phyloP scores from a whole-genome alignment of 768 basidiomycete genomes.

The Rhizopogon vulgaris region DNA sequence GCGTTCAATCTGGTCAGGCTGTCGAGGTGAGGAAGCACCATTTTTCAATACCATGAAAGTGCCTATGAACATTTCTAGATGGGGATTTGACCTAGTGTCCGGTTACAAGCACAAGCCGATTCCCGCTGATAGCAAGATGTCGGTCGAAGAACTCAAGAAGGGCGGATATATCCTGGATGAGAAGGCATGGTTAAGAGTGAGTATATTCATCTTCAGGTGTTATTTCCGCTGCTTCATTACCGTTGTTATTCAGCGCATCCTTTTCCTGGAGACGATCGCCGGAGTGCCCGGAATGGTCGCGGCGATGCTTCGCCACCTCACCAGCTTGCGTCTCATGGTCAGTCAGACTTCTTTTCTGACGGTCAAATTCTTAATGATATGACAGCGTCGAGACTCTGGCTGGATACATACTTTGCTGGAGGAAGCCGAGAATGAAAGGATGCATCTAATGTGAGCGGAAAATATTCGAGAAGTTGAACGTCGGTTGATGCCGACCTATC shows the following conservation, averaged over 20 bases:
- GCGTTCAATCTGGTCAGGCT: slow-evolving; percentile 59
- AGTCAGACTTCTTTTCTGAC: slow-evolving; percentile 14
- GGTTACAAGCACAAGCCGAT: slow-evolving; percentile 75
- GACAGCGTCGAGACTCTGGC: slow-evolving; percentile 46
- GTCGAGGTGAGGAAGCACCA: slow-evolving; percentile 31
- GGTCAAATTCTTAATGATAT: slow-evolving; percentile 1
- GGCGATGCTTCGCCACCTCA: slow-evolving; percentile 80
- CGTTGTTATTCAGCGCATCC: slow-evolving; percentile 34
- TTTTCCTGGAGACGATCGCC: slow-evolving; percentile 84
- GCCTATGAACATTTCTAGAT: slow-evolving; percentile 28
- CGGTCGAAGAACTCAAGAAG: slow-evolving; percentile 66
- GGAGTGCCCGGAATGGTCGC: slow-evolving; percentile 98
- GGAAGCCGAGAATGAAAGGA: slow-evolving; percentile 96
- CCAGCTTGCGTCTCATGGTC: slow-evolving; percentile 85
- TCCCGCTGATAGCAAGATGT: slow-evolving; percentile 56
- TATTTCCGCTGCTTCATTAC: slow-evolving; percentile 22
- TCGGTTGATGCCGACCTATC: slow-evolving; percentile 11
- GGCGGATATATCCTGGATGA: slow-evolving; percentile 71
- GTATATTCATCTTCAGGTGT: slow-evolving; percentile 16
- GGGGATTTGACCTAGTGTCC: slow-evolving; percentile 77
- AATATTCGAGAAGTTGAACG: slow-evolving; percentile 1
- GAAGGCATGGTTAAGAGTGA: slow-evolving; percentile 68
- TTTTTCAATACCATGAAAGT: slow-evolving; percentile 3
- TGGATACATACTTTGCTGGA: slow-evolving; percentile 94
- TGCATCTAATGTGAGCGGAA: slow-evolving; percentile 76